Percentiles rank a stretch among this genome's conserved stretches.
phyloP scores from a whole-genome alignment of 1,284 basidiomycete genomes.

The Chondrostereum purpureum region DNA sequence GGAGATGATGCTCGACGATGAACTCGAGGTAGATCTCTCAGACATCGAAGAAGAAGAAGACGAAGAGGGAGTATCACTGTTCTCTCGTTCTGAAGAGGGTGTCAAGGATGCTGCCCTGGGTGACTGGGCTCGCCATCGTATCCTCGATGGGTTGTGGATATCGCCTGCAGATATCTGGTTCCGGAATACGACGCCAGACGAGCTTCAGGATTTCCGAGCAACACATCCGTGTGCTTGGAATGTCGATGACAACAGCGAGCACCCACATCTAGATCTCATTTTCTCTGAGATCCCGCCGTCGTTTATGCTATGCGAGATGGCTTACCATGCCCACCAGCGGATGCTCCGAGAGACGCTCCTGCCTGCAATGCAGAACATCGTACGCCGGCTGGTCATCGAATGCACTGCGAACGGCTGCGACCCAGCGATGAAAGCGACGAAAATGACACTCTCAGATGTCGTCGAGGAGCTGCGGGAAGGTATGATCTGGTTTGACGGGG shows the following conservation, averaged over 20 bases:
- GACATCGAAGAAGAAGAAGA: constrained; percentile 52
- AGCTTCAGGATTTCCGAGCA: constrained; percentile 37
- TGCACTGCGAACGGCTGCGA: constrained; percentile 34
- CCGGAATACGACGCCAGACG: constrained; percentile 32
- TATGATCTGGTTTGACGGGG: constrained; percentile 60
- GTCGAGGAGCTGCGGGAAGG: constrained; percentile 47
- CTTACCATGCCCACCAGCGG: constrained; percentile 47
- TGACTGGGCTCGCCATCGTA: constrained; percentile 67
- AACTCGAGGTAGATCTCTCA: constrained; percentile 29
- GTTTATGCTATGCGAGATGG: constrained; percentile 48
- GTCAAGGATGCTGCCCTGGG: constrained; percentile 59
- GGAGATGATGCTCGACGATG: constrained; percentile 24
- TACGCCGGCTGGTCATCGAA: constrained; percentile 57
- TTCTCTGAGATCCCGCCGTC: constrained; percentile 46
- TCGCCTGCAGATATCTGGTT: constrained; percentile 67
- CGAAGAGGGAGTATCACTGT: constrained; percentile 54
- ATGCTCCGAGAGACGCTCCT: constrained; percentile 51
- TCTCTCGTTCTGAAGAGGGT: constrained; percentile 49
- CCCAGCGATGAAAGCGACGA: constrained; percentile 37
- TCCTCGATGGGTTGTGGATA: constrained; percentile 69
- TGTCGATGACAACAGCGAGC: constrained; percentile 26
- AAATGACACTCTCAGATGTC: constrained; percentile 58
- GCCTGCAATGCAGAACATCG: constrained; percentile 61
- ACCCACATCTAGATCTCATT: constrained; percentile 42
- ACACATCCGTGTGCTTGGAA: constrained; percentile 67